Base-by-base conservation (phyloP, 1,139 yeast genomes). In the Pichia sp. region DNA sequence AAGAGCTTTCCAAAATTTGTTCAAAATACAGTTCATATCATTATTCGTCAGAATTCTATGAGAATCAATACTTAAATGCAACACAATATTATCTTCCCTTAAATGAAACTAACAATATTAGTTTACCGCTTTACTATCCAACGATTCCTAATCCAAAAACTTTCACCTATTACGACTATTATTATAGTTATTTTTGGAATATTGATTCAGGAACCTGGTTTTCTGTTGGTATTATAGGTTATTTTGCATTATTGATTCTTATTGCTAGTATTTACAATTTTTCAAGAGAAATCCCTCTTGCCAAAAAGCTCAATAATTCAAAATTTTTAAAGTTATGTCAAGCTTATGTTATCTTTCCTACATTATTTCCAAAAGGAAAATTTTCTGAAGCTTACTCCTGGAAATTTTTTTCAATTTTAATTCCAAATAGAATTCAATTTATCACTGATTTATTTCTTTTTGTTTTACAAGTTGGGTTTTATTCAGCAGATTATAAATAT, bases 401-500 rank as follows among this genome's bases (percentile, higher is more conserved):
- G 43, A 50, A 46, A 30, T 47, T 31, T 28, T 33, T 54, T 4
- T 34, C 53, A 3, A 31, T 42, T 4, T 32, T 52, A 31, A 34
- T 46, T 7, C 58, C 58, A 41, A 54, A 54, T 26, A 53, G 58
- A 47, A 28, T 42, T 1, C 56, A 54, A 34, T 45, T 49, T 27
- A 8, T 56, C 3, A 42, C 52, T 26, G 52, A 49, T 34, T 18
- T 50, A 0, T 42, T 51, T 26, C 41, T 50, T 5, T 44, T 51
- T 34, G 49, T 32, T 28, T 27, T 52, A 8, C 56, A 56, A 25
- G 32, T 56, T 8, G 52, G 48, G 6, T 49, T 53, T n/a, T 53
- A 45, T 34, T 50, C 49, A 35, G 40, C 43, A 9, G 37, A 38
- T 36, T 40, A 52, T 32, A 39, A 37, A 11, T 39, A 48, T 2